A percentile compares a stretch with the other conserved stretches of the same genome.
phyloP scores from a whole-genome alignment of 371 early-diverging fungal genomes.

The Circinella minor region DNA sequence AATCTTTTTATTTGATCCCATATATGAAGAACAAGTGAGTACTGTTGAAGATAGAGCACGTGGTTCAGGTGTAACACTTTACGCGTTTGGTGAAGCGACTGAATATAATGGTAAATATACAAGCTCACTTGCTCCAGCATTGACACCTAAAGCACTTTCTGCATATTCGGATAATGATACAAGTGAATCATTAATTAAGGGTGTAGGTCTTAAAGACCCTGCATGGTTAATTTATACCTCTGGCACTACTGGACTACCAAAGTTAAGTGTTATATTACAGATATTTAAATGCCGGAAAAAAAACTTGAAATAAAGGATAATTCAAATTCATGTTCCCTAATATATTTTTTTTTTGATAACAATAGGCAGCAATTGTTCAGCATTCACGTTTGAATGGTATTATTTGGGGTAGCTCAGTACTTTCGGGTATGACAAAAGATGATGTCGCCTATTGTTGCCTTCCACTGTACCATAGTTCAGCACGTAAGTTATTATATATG shows the following conservation, averaged over 20 bases:
- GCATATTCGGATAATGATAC: slow-evolving; percentile 34
- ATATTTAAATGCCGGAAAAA: too few species aligned
- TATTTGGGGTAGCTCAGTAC: slow-evolving; percentile 4
- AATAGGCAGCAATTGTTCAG: slow-evolving; percentile 20
- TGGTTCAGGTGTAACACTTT: slow-evolving; percentile 16
- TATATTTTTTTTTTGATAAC: background rate
- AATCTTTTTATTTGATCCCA: slow-evolving; percentile 34
- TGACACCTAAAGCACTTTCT: slow-evolving; percentile 27
- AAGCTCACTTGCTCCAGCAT: slow-evolving; percentile 25
- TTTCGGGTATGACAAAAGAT: slow-evolving; percentile 8
- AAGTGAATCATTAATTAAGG: slow-evolving; percentile 28
- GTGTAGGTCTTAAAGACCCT: slow-evolving; percentile 25
- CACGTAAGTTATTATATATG: slow-evolving; percentile 26
- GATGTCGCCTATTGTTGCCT: slow-evolving; percentile 25
- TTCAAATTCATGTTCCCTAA: background rate
- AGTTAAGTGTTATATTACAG: slow-evolving; percentile 1
- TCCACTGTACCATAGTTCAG: slow-evolving; percentile 57
- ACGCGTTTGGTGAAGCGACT: slow-evolving; percentile 36
- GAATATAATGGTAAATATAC: slow-evolving; percentile 26
- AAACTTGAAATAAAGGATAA: too few species aligned
- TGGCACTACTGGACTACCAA: slow-evolving; percentile 27
- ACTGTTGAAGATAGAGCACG: slow-evolving; percentile 13
- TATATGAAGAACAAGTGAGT: slow-evolving; percentile 24
- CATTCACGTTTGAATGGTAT: slow-evolving; percentile 23
- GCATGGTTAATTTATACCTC: slow-evolving; percentile 49